Conservation (phyloP, 2,329 filamentous ascomycete genomes). For the Verticillium klebahnii region DNA sequence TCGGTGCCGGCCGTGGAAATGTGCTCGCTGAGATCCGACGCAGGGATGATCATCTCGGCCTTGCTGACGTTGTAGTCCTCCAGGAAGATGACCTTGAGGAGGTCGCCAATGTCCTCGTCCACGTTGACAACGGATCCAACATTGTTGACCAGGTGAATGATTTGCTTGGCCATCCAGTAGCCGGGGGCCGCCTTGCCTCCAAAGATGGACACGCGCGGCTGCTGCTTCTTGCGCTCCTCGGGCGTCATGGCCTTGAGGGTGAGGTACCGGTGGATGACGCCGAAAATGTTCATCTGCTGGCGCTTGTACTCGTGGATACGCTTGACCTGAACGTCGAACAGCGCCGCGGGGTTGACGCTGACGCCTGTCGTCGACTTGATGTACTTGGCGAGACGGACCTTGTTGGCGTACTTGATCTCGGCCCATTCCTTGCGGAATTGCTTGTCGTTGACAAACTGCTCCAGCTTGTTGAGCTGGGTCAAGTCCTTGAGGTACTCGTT, state of each 20-base stretch:
- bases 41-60: constrained; percentile 92
- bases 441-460: constrained; percentile 78
- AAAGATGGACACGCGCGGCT: constrained; percentile 90
- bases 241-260: constrained; percentile 79
- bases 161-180: constrained; percentile 99
- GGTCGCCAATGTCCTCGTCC: constrained; percentile 84
- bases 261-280: constrained; percentile 92
- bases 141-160: constrained; percentile 93
- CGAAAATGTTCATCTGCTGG: constrained; percentile 98
- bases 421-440: constrained; percentile 92
- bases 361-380: constrained; percentile 80
- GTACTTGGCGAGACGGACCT: constrained; percentile 83
- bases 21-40: constrained; percentile 95
- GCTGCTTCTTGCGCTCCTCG: constrained; percentile 80
- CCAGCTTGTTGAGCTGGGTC: constrained; percentile 79
- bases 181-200: constrained; percentile 96
- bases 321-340: constrained; percentile 98
- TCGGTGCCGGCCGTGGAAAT: constrained; percentile 98
- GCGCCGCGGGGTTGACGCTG: constrained; percentile 76
- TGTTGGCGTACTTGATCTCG: constrained; percentile 96
- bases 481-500: constrained; percentile 86
- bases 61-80: constrained; percentile 99
- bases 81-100: constrained; percentile 94
- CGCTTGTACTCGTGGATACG: constrained; percentile 99
- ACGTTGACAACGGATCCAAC: constrained; percentile 89